A percentile compares a stretch with the other conserved stretches of the same genome.
Conservation (phyloP, 805 yeast genomes). For the Wickerhamomyces ciferrii region DNA sequence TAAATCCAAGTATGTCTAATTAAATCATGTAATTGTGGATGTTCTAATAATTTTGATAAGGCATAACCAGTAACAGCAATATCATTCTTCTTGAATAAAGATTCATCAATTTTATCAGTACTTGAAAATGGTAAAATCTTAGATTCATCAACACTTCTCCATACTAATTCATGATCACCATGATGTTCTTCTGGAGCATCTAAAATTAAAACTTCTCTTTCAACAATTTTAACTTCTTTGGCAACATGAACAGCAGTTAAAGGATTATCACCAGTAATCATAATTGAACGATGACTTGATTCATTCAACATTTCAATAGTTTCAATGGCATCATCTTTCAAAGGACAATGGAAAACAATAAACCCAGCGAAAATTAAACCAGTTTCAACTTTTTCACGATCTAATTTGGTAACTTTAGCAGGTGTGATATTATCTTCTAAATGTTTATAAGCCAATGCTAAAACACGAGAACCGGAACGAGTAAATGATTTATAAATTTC, state of each 20-base stretch:
- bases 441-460: constrained; percentile 87
- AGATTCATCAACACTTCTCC: constrained; percentile 84
- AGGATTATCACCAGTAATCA: constrained; percentile 99
- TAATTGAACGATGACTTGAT: constrained; percentile 90
- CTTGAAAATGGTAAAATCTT: constrained; percentile 63
- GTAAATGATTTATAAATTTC: constrained; percentile 84
- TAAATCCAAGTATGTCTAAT: constrained; percentile 93
- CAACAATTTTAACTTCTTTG: constrained; percentile 82
- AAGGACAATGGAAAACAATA: constrained; percentile 94
- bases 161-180: constrained; percentile 55
- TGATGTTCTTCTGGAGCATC: constrained; percentile 78
- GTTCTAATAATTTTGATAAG: constrained; percentile 57
- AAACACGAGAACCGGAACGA: constrained; percentile 92
- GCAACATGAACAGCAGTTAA: constrained; percentile 98
- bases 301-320: constrained; percentile 90
- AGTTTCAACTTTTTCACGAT: constrained; percentile 74
- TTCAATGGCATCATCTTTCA: constrained; percentile 88
- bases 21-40: constrained; percentile 63
- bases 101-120: constrained; percentile 46
- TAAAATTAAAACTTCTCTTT: constrained; percentile 76
- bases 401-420: constrained; percentile 48
- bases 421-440: constrained; percentile 47
- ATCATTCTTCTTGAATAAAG: constrained; percentile 64
- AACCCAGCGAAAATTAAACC: constrained; percentile 83
- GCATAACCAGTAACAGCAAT: constrained; percentile 94